Evolutionary conservation across 2,329 filamentous ascomycete species (phyloP).

Genomic region (Fusarium metavorans): DNA sequence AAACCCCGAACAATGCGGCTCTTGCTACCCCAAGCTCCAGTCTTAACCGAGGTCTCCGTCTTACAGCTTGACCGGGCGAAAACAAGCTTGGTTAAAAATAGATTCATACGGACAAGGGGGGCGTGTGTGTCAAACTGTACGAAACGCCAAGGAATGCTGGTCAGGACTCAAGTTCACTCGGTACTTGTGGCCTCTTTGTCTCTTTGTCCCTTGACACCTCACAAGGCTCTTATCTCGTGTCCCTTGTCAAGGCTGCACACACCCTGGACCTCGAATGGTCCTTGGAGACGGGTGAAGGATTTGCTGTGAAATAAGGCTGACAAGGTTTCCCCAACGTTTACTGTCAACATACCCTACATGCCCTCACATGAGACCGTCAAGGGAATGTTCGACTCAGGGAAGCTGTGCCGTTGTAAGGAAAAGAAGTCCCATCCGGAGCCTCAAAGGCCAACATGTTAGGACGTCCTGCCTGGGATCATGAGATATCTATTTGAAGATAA

Average conservation of each 20-base stretch:
- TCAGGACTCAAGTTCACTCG: not conserved
- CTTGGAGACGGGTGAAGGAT: not conserved
- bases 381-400: constrained; percentile 1
- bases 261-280: not conserved
- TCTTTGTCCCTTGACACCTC: not conserved
- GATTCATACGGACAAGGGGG: not conserved
- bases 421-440: not conserved
- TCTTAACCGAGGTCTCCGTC: not conserved
- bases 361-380: not conserved
- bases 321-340: not conserved
- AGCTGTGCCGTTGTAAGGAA: not conserved
- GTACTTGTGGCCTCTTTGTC: not conserved
- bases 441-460: not conserved
- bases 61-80: not conserved
- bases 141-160: not conserved
- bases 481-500: not conserved
- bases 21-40: not conserved
- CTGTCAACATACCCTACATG: not conserved
- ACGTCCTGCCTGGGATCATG: not conserved
- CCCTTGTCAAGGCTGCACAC: not conserved
- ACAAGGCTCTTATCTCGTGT: not conserved
- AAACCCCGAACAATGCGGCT: constrained; percentile 9
- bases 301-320: not conserved
- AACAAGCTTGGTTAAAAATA: constrained; percentile 2
- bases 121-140: not conserved